These are phyloP conservation scores for Phialocephala sp. DNA, from an alignment of 2,329 filamentous ascomycete genomes.

Conservation along the genomic window DNA sequence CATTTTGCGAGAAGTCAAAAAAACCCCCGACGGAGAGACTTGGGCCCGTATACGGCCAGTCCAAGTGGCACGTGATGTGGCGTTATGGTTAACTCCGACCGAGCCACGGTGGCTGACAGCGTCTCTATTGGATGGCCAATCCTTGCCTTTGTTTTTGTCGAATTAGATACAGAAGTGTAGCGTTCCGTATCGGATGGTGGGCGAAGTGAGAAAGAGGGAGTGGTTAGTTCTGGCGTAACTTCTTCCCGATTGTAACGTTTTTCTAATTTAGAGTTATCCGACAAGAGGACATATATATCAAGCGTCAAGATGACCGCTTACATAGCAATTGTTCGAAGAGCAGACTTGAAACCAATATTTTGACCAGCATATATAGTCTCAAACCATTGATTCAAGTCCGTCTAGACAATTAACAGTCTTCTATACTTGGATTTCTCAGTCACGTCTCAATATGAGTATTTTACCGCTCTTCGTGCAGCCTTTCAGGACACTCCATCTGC, in stretches of 20 bases:
- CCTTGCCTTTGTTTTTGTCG: not conserved
- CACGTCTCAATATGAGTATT: not conserved
- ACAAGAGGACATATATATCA: not conserved
- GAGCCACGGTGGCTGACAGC: not conserved
- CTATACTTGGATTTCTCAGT: not conserved
- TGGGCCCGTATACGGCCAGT: not conserved
- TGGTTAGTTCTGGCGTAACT: not conserved
- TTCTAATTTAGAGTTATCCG: no score
- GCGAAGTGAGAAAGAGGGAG: no score
- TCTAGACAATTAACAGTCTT: not conserved
- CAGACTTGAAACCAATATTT: not conserved
- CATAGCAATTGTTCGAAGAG: not conserved
- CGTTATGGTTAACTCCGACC: not conserved
- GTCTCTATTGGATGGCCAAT: not conserved
- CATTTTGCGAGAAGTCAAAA: not conserved
- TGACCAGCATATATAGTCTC: not conserved
- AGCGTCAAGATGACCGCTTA: not conserved
- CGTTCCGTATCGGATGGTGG: no score
- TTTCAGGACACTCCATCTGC: constrained; percentile 11
- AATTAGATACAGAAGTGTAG: not conserved
- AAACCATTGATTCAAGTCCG: not conserved
- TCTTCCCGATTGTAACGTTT: not conserved
- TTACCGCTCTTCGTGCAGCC: constrained; percentile 9
- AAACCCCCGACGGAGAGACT: not conserved
- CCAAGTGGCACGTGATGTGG: not conserved